Evolutionary conservation across 441 rosid species (phyloP), one percentile per base, ranked within the genome.

Genomic region (Gossypium trilobum): DNA sequence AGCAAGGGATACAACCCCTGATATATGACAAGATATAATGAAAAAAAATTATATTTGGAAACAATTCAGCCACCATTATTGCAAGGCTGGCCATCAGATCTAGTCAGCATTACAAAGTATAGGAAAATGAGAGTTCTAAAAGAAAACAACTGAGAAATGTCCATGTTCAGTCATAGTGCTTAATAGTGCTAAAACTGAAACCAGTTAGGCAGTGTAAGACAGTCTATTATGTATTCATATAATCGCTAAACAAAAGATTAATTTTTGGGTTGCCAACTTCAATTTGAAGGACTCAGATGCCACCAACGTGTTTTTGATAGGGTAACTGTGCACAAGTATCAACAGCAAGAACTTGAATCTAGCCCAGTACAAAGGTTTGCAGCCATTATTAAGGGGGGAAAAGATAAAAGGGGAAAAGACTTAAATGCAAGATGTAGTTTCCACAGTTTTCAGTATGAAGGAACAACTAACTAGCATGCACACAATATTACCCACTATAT

Each of bases 361-460:
- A 20, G 11, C 22, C 23, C 44, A 29, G 46, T 31, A 22, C 23
- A 61, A 31, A 31, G 13, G 8, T 61, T 61, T 14, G 46, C n/a
- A 31, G 23, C 46, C 13, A 61, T 29, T 29, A 31, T 61, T 61
- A 31, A 60, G 44, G 44, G 44, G 17, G 29, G 29, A 14, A n/a
- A 17, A 5, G 44, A 36, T 14, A 60, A 9, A 60, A 4, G 13
- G 22, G 13, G 36, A 61, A 33, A 61, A 6, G 66, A 61, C 46
- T 31, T 61, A 31, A 6, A 60, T 14, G 42, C 46, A 19, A 31
- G 44, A 14, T 22, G 25, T 42, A 48, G 6, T n/a, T 44, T 46
- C 36, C 39, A 46, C 70, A 46, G 20, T 46, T 66, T 66, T 23
- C 56, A 66, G 36, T 66, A n/a, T 46, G 39, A 66, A 66, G 55